Conservation (phyloP, 2,329 filamentous ascomycete genomes). For the Exophiala spinifera region DNA sequence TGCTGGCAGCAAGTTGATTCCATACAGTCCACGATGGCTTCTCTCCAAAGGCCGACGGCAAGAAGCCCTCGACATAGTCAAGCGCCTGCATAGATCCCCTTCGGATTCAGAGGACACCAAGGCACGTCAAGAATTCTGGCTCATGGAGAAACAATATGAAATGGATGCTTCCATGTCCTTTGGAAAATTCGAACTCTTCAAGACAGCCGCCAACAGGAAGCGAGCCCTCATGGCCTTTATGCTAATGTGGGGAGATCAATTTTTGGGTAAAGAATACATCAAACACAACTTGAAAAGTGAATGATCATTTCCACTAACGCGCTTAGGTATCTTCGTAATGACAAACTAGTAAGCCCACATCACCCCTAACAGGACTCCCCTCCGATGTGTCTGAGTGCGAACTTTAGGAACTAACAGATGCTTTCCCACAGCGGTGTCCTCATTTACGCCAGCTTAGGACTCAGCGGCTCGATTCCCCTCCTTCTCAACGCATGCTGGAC, state of each 20-base stretch:
- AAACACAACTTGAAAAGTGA: no score
- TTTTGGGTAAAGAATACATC: constrained; percentile 25
- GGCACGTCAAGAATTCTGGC: constrained; percentile 43
- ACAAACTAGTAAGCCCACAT: constrained; percentile 16
- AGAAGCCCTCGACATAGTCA: constrained; percentile 37
- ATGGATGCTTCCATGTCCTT: constrained; percentile 31
- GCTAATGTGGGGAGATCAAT: constrained; percentile 43
- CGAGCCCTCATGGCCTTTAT: constrained; percentile 39
- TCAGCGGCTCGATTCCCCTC: constrained; percentile 40
- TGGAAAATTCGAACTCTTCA: constrained; percentile 42
- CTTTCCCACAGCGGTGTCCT: constrained; percentile 42
- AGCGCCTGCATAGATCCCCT: constrained; percentile 34
- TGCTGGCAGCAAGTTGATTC: constrained; percentile 33
- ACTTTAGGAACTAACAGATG: constrained; percentile 29
- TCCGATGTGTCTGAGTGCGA: not conserved
- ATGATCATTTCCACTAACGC: no score
- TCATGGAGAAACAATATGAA: constrained; percentile 46
- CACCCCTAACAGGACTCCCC: no score
- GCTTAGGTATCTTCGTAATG: constrained; percentile 18
- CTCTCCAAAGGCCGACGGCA: constrained; percentile 38
- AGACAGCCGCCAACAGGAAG: constrained; percentile 40
- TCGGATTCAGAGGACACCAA: constrained; percentile 35
- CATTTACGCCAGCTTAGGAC: constrained; percentile 39
- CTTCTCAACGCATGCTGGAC: constrained; percentile 47
- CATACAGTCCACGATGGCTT: constrained; percentile 36